Evolutionary conservation across 768 basidiomycete genomes (phyloP).

Genomic region (Coprinopsis cinerea): DNA sequence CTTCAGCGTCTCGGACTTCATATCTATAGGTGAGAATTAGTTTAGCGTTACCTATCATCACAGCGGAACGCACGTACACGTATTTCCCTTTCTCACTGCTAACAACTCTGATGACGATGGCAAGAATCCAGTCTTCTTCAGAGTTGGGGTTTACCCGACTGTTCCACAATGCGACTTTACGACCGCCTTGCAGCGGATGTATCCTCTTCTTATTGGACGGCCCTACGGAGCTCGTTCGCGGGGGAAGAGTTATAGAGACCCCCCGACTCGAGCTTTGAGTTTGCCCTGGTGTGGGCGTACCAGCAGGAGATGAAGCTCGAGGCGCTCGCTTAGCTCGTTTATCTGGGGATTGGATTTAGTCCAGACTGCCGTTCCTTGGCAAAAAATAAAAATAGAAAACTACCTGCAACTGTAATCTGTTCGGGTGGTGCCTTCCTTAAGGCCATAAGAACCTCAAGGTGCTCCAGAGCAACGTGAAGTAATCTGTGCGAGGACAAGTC

Average conservation of each 20-base stretch:
- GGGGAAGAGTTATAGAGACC: constrained; percentile 51
- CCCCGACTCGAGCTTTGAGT: constrained; percentile 33
- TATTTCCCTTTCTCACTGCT: constrained; percentile 69
- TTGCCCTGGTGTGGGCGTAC: constrained; percentile 34
- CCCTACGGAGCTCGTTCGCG: constrained; percentile 52
- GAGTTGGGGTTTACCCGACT: constrained; percentile 45
- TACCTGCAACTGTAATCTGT: constrained; percentile 43
- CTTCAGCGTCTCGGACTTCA: constrained; percentile 82
- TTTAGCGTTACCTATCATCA: background rate
- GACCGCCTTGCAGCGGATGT: constrained; percentile 65
- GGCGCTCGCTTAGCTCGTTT: constrained; percentile 79
- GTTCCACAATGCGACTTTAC: constrained; percentile 80
- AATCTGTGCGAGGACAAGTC: constrained; percentile 38
- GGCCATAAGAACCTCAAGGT: constrained; percentile 61
- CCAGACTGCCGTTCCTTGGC: background rate
- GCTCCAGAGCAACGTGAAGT: constrained; percentile 68
- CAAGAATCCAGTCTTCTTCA: constrained; percentile 73
- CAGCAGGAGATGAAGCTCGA: constrained; percentile 61
- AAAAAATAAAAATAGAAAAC: background rate
- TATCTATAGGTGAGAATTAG: constrained; percentile 40
- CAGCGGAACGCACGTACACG: constrained; percentile 10
- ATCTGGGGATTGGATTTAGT: constrained; percentile 32
- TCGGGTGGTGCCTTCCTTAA: constrained; percentile 67
- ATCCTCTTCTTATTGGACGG: constrained; percentile 49
- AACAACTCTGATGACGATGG: constrained; percentile 64